These are phyloP conservation scores for Colletotrichum australisinense DNA, from an alignment of 2,329 filamentous ascomycete species.

Conservation along the genomic window DNA sequence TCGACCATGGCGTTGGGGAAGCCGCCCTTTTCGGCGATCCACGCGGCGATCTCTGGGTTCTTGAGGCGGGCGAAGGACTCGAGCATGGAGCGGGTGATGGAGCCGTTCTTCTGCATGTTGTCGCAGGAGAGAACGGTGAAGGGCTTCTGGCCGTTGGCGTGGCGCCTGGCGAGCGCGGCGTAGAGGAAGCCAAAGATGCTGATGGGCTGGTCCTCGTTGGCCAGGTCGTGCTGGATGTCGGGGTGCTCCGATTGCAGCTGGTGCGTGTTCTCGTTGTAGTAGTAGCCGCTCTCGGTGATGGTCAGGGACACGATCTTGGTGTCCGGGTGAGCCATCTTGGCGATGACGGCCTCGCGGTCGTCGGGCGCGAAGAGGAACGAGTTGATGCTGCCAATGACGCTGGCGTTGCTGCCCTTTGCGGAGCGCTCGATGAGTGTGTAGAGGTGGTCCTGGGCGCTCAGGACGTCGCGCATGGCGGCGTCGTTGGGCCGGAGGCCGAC, in stretches of 20 bases:
- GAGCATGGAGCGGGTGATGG: constrained; percentile 64
- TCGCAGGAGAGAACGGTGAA: constrained; percentile 67
- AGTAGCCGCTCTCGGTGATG: constrained; percentile 68
- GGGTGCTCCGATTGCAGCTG: constrained; percentile 59
- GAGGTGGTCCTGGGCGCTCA: constrained; percentile 60
- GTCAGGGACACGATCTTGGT: constrained; percentile 66
- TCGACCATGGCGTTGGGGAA: constrained; percentile 69
- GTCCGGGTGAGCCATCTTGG: constrained; percentile 66
- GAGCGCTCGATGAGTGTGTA: constrained; percentile 68
- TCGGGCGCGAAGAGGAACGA: constrained; percentile 64
- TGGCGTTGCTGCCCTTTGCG: constrained; percentile 58
- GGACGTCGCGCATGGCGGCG: constrained; percentile 61
- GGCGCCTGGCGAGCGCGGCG: constrained; percentile 59
- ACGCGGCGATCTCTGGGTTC: constrained; percentile 59
- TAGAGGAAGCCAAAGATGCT: constrained; percentile 66
- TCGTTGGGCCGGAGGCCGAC: constrained; percentile 63
- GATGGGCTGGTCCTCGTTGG: constrained; percentile 53
- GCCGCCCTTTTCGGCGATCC: constrained; percentile 58
- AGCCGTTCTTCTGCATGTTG: constrained; percentile 68
- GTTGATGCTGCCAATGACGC: constrained; percentile 63
- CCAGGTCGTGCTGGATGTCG: constrained; percentile 61
- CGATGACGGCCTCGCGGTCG: constrained; percentile 61
- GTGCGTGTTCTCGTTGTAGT: constrained; percentile 69
- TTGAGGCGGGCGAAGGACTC: constrained; percentile 59
- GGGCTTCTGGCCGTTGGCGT: constrained; percentile 57